Evolutionary conservation across 1,139 yeast genomes (phyloP), one percentile per base, ranked within the genome.

Genomic region (Blastobotrys buckinghamii): DNA sequence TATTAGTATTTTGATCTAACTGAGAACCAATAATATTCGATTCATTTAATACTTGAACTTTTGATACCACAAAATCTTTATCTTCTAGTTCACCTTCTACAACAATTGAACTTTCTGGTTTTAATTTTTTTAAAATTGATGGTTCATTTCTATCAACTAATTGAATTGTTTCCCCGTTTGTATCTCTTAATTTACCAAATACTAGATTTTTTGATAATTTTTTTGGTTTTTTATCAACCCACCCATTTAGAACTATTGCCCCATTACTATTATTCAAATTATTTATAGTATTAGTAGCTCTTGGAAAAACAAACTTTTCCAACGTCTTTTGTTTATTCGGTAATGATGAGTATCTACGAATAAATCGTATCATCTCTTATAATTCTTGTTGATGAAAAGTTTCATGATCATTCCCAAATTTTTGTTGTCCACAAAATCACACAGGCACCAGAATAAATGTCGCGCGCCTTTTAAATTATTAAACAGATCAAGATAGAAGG

Each of bases 151-250:
- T 58, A 19, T 81, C 80, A 1, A 85, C 75, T 12, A 90, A 62
- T 61, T 90, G 97, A 6, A 83, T 75, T 8, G 68, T 57, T 47
- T 79, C 78, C 0, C 96, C 96, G 48, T 79, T 70, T 27, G 71
- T 61, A 63, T 89, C 97, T 54, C 97, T 72, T 24, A 90, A 65
- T 32, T 77, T 79, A 1, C 85, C 94, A 71, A 90, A 90, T 2
- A 74, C 70, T 39, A 82, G 66, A 12, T 66, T 66, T 49, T 77
- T 78, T n/a, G 82, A 75, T 20, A 81, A 66, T 69, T 78, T 74
- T 64, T 78, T 75, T 0, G 96, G 92, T 56, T 82, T 82, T 36
- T 77, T 73, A 59, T 87, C 80, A 22, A 90, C 75, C 85, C 96
- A 94, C 0, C 97, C 97, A 59, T 84, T 77, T 19, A 86, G 59